Evolutionary conservation across 1,139 yeast species (phyloP), one percentile per base, ranked within the genome.

Genomic region (Protomyces inouyei): DNA sequence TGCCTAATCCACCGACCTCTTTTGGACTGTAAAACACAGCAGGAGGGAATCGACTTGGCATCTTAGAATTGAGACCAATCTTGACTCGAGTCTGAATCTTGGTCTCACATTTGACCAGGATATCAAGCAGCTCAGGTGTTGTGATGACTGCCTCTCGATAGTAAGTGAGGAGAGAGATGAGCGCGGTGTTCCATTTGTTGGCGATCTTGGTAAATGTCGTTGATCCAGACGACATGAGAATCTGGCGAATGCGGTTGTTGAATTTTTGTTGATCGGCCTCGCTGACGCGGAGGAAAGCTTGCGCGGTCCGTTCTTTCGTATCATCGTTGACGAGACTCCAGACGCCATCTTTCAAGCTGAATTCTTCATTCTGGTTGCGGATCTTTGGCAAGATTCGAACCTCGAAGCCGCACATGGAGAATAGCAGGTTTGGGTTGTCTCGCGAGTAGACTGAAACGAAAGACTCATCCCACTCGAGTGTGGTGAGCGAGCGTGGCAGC

Each of bases 21-120:
- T 91, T 93, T 0, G 98, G 98, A 0, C 98, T 90, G 73, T 95
- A 95, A 71, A 95, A 95, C 0, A 95, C 98, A 1, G 97, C 98
- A 0, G 98, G 99, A 2, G 99, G 99, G 76, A 95, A 95, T 64
- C 99, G 81, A 0, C 97, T 86, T 0, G 99, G 99, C 99, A 95
- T 95, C 76, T 95, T 95, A 8, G 98, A 92, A 72, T 95, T 95
- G 67, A 95, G 80, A 0, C 98, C 98, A 78, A 93, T 83, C 73
- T 95, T 95, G 28, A 95, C 97, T 69, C 97, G 81, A 64, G 93
- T 95, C 74, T 95, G 99, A 60, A 95, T 87, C 72, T 88, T 87
- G 0, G 97, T 92, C 73, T 95, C 99, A 70, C 96, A 85, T 72
- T 88, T 89, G 9, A 93, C 98, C 57, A 95, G 78, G 0, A 85